Evolutionary conservation across 305 asterid species (phyloP), one percentile per base, ranked within the genome.

Genomic region (Ilex paraguariensis): DNA sequence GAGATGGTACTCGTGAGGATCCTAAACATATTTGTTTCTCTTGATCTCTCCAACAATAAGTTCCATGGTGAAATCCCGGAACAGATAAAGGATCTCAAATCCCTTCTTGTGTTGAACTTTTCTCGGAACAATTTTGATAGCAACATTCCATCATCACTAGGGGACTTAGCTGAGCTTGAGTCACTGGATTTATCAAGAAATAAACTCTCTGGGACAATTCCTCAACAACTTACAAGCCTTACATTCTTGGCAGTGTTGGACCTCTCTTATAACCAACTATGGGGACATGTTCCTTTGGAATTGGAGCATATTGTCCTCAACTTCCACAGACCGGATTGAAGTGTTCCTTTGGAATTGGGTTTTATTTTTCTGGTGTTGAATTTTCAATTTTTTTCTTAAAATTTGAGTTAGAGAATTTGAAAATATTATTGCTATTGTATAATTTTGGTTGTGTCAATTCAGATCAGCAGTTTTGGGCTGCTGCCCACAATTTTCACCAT

Each of bases 41-140:
- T 66, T 57, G 70, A 66, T 66, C 10, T 66, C 59, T 66, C 70
- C 42, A 66, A 58, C 42, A 57, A 66, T 49, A 49, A 21, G 39
- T 58, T 66, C 36, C 53, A 17, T 33, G 70, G 70, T 39, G 16
- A 50, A 30, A 58, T 66, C 21, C 65, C 65, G 12, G 15, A 2
- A 1, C 13, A 48, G 42, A 13, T 66, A 12, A 63, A 36, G 46
- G 32, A 14, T 13, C 59, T 66, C 9, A 17, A 5, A 0, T 57
- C 70, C 10, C 70, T 57, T 57, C 14, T 46, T 45, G 45, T 66
- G 28, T 40, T 66, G 42, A 66, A 66, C 59, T 9, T 66, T 33
- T 57, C 70, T 4, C 63, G 40, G 8, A 66, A 66, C 52, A 39
- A 0, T 31, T 11, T 66, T 17, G 11, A 2, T 11, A 52, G 64